These are phyloP conservation scores for Dioscorea cayenensis DNA, from an alignment of 116 monocot species.

Conservation along the genomic window DNA sequence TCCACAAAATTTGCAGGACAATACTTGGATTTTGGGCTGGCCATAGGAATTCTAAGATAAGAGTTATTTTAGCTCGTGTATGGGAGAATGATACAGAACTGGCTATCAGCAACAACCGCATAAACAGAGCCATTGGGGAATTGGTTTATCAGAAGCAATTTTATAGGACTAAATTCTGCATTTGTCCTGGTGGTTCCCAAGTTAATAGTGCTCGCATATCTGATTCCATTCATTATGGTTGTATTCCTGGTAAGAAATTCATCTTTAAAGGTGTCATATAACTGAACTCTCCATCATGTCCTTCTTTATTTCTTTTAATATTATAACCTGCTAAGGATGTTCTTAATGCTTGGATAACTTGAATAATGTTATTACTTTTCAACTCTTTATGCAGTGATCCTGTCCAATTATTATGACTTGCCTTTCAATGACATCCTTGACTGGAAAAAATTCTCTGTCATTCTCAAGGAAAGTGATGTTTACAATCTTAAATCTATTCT, in stretches of 20 bases:
- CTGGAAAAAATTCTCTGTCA: slow-evolving; percentile 74
- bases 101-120: slow-evolving; percentile 93
- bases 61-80: slow-evolving; percentile 85
- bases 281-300: neutral
- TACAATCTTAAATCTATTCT: slow-evolving; percentile 79
- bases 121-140: slow-evolving; percentile 79
- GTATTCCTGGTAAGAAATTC: slow-evolving; percentile 66
- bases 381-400: slow-evolving; percentile 51
- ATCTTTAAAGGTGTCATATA: neutral
- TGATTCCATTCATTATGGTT: slow-evolving; percentile 96
- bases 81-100: slow-evolving; percentile 99
- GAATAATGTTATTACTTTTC: neutral
- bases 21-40: slow-evolving; percentile 98
- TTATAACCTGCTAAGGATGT: neutral
- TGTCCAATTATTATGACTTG: slow-evolving; percentile 93
- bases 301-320: neutral
- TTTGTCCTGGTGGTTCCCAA: slow-evolving; percentile 98
- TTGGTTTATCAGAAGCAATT: slow-evolving; percentile 88
- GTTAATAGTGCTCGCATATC: slow-evolving; percentile 94
- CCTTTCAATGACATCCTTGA: slow-evolving; percentile 93
- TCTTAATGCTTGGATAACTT: neutral
- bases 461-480: slow-evolving; percentile 84
- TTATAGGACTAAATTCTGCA: slow-evolving; percentile 87
- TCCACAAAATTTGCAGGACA: slow-evolving; percentile 43
- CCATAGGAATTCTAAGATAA: slow-evolving; percentile 91